These are phyloP conservation scores for Colletotrichum euphorbiae DNA, from an alignment of 2,329 filamentous ascomycete species.

Conservation along the genomic window DNA sequence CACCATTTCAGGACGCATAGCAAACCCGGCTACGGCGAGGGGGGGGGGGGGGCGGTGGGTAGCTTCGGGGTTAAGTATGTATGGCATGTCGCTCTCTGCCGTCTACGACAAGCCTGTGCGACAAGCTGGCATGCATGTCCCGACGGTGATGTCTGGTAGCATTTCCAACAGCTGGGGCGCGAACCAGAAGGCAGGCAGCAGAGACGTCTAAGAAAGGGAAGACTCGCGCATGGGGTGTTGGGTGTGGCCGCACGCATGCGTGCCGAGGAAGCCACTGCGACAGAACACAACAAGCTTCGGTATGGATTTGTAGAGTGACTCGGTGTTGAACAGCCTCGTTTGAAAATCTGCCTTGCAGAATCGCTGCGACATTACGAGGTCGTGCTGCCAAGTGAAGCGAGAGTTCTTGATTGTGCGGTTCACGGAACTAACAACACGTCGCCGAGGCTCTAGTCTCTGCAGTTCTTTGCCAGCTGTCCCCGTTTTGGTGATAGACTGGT, in stretches of 20 bases:
- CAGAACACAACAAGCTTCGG: background rate
- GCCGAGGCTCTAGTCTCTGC: conserved; percentile 23
- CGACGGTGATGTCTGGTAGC: conserved; percentile 8
- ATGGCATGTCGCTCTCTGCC: background rate
- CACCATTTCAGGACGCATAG: background rate
- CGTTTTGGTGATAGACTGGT: conserved; percentile 13
- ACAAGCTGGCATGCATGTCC: conserved; percentile 24
- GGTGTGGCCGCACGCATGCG: conserved; percentile 17
- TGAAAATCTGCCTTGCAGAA: conserved; percentile 27
- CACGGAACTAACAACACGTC: background rate
- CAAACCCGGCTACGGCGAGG: conserved; percentile 2
- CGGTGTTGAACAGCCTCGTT: conserved; percentile 22
- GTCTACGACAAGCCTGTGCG: conserved; percentile 7
- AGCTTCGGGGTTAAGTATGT: conserved; percentile 30
- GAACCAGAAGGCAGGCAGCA: conserved; percentile 12
- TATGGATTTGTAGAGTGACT: conserved; percentile 7
- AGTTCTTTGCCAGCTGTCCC: conserved; percentile 2
- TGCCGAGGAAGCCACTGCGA: conserved; percentile 25
- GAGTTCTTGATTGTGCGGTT: background rate
- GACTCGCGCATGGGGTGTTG: background rate
- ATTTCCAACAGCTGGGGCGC: background rate
- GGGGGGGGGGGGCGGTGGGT: background rate
- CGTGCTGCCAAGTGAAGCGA: background rate
- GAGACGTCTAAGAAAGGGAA: background rate
- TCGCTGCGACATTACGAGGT: background rate